phyloP scores from a whole-genome alignment of 1,284 basidiomycete species.

The Fomes fomentarius region DNA sequence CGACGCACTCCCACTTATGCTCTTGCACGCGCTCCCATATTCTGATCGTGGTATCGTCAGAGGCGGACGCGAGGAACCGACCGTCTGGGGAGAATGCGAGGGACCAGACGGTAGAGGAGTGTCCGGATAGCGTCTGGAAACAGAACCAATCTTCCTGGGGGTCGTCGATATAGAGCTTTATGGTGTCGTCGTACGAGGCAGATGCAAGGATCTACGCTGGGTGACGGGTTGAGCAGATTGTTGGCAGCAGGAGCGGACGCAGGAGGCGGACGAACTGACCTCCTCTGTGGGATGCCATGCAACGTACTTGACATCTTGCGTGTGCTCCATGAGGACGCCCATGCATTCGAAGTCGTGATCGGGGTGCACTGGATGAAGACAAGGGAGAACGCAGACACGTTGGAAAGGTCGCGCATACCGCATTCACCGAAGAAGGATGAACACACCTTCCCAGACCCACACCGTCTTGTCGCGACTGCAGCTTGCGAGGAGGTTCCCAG shows the following conservation, averaged over 20 bases:
- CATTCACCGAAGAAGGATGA: not conserved
- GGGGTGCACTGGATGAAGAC: constrained; percentile 65
- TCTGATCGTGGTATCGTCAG: constrained; percentile 77
- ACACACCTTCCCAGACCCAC: constrained; percentile 97
- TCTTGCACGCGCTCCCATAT: constrained; percentile 66
- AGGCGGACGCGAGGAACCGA: constrained; percentile 81
- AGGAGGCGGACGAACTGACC: constrained; percentile 58
- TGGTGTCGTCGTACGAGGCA: constrained; percentile 95
- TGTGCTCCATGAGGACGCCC: constrained; percentile 96
- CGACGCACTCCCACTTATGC: constrained; percentile 61
- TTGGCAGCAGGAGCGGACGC: constrained; percentile 8
- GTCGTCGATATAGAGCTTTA: constrained; percentile 94
- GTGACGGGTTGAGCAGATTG: constrained; percentile 19
- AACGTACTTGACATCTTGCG: constrained; percentile 95
- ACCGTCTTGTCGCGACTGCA: constrained; percentile 97
- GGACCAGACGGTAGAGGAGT: constrained; percentile 91
- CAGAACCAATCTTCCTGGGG: constrained; percentile 95
- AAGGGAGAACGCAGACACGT: not conserved
- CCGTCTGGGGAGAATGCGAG: constrained; percentile 83
- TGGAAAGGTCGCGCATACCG: not conserved
- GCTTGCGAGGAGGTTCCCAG: constrained; percentile 86
- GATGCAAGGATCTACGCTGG: constrained; percentile 86
- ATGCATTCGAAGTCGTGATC: constrained; percentile 96
- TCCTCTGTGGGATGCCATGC: constrained; percentile 96
- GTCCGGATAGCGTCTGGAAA: constrained; percentile 81